Conservation (phyloP, 106 monocot species). For the Dioscorea zingiberensis region DNA sequence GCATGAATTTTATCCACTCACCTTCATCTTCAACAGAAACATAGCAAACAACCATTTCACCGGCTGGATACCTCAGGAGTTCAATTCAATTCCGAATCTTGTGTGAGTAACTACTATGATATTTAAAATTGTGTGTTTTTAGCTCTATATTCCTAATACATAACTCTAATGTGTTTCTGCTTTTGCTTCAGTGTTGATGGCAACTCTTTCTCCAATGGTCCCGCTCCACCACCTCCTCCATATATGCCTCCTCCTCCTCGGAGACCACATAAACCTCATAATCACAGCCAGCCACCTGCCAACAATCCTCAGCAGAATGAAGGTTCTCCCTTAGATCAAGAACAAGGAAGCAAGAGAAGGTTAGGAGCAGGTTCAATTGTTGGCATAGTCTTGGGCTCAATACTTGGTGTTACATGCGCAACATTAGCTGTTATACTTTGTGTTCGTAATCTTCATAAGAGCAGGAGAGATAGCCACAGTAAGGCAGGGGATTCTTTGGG, state of each 20-base stretch:
- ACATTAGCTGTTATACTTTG: conserved; percentile 26
- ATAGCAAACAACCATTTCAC: conserved; percentile 82
- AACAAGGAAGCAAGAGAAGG: conserved; percentile 13
- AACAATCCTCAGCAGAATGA: conserved; percentile 13
- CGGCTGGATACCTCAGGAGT: conserved; percentile 77
- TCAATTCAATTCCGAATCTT: conserved; percentile 65
- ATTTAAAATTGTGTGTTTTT: conserved; percentile 6
- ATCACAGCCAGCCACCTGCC: conserved; percentile 16
- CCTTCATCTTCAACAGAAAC: conserved; percentile 43
- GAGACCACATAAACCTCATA: conserved; percentile 24
- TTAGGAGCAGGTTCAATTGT: conserved; percentile 26
- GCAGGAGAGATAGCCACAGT: conserved; percentile 13
- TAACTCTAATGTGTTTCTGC: background rate
- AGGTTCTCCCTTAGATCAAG: conserved; percentile 7
- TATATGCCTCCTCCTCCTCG: conserved; percentile 38
- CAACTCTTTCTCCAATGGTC: conserved; percentile 57
- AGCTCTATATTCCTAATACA: background rate
- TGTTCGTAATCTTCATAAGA: conserved; percentile 10
- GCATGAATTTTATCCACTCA: background rate
- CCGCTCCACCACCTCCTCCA: conserved; percentile 82
- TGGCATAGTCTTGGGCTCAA: conserved; percentile 41
- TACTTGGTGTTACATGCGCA: conserved; percentile 17
- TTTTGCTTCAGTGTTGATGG: conserved; percentile 53
- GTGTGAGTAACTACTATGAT: conserved; percentile 28
- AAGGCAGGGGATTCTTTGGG: conserved; percentile 12